Percentiles rank a stretch among this genome's conserved stretches.
Evolutionary conservation across 306 rosid genomes (phyloP).

Genomic region (Macrotyloma uniflorum): DNA sequence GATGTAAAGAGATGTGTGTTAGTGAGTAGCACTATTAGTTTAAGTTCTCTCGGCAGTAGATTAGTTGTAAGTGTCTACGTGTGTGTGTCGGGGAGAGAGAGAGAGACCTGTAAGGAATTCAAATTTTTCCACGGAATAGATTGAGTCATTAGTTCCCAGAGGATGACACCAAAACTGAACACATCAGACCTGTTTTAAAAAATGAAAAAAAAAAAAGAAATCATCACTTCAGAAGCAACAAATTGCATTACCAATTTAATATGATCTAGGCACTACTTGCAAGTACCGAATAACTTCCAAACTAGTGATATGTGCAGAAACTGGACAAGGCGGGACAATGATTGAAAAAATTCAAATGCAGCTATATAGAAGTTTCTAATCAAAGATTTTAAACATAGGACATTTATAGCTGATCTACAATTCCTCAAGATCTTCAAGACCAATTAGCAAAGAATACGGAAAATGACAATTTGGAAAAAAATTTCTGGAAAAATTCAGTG

Average conservation of each 20-base stretch:
- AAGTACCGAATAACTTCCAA: background rate
- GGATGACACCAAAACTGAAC: slow-evolving; percentile 76
- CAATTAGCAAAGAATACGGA: slow-evolving; percentile 5
- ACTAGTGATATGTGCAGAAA: background rate
- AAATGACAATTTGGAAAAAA: background rate
- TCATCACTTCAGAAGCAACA: slow-evolving; percentile 25
- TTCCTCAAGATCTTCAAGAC: slow-evolving; percentile 1
- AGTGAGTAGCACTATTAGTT: background rate
- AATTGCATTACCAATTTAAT: background rate
- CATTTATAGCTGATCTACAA: background rate
- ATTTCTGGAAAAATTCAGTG: background rate
- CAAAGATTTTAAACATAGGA: background rate
- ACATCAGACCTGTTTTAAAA: slow-evolving; percentile 67
- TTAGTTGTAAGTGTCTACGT: background rate
- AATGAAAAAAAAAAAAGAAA: slow-evolving; percentile 14
- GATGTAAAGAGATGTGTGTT: background rate
- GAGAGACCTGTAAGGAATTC: slow-evolving; percentile 68
- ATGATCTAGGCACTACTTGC: slow-evolving; percentile 4
- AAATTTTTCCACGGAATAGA: slow-evolving; percentile 73
- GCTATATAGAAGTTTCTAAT: slow-evolving; percentile 4
- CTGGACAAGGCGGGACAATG: background rate
- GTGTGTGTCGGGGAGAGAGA: background rate
- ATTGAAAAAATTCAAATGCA: slow-evolving; percentile 5
- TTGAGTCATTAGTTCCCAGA: slow-evolving; percentile 73
- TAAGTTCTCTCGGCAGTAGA: background rate